These are phyloP conservation scores for Atalantia buxifolia DNA, from an alignment of 345 rosid species.

Conservation along the genomic window DNA sequence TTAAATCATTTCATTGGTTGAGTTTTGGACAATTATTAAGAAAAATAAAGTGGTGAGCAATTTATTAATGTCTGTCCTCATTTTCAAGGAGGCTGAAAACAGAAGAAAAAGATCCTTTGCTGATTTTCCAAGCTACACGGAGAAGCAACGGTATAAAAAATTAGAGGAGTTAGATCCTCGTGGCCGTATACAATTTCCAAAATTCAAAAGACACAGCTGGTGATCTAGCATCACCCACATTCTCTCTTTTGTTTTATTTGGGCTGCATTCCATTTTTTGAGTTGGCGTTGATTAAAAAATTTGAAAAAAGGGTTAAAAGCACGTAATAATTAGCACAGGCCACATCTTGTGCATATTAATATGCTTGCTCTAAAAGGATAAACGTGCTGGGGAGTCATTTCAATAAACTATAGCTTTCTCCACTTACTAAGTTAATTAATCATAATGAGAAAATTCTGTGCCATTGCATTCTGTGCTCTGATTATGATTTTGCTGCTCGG, in stretches of 20 bases:
- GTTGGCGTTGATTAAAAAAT: not conserved
- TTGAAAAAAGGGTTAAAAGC: not conserved
- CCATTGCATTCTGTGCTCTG: not conserved
- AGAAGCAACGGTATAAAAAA: not conserved
- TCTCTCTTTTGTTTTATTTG: not conserved
- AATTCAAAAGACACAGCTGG: not conserved
- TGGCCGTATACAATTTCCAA: not conserved
- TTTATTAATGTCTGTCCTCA: no score
- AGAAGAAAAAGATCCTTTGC: not conserved
- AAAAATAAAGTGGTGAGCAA: no score
- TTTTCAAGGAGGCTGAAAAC: not conserved
- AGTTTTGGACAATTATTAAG: no score
- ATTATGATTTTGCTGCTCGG: not conserved
- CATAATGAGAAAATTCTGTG: not conserved
- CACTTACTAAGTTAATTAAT: not conserved
- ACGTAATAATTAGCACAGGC: not conserved
- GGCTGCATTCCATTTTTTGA: not conserved
- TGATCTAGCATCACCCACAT: not conserved
- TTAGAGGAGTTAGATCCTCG: not conserved
- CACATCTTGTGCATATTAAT: not conserved
- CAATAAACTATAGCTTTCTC: not conserved
- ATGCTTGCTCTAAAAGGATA: not conserved
- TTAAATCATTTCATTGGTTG: no score
- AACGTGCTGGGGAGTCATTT: not conserved
- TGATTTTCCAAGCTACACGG: not conserved